phyloP scores from a whole-genome alignment of 805 yeast species.

The Ogataea chonburiensis region DNA sequence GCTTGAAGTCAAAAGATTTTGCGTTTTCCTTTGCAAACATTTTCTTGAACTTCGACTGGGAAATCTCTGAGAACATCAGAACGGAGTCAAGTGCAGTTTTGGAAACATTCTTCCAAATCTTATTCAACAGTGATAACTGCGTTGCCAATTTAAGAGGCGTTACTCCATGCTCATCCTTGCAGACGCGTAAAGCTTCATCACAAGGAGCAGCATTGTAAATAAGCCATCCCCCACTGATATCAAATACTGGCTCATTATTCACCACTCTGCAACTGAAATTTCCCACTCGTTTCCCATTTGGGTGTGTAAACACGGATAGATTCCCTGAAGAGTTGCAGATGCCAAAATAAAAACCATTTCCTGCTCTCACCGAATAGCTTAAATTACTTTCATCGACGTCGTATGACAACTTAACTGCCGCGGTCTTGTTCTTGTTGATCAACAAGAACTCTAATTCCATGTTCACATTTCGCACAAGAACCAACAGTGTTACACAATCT shows the following conservation, averaged over 20 bases:
- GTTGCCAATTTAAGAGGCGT: slow-evolving; percentile 49
- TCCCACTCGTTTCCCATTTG: not conserved
- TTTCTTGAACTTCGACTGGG: slow-evolving; percentile 43
- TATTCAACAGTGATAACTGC: slow-evolving; percentile 45
- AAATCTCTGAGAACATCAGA: slow-evolving; percentile 43
- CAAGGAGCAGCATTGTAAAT: slow-evolving; percentile 43
- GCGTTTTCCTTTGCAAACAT: slow-evolving; percentile 30
- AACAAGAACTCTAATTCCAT: slow-evolving; percentile 19
- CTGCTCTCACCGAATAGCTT: no score
- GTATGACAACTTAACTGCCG: no score
- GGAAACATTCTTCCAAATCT: slow-evolving; percentile 49
- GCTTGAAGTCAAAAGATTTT: not conserved
- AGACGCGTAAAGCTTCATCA: slow-evolving; percentile 32
- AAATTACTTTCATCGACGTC: no score
- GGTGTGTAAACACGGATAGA: slow-evolving; percentile 13
- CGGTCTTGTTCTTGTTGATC: slow-evolving; percentile 14
- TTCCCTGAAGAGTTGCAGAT: slow-evolving; percentile 21
- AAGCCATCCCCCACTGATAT: slow-evolving; percentile 49
- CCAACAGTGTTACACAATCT: slow-evolving; percentile 25
- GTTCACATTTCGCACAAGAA: slow-evolving; percentile 18
- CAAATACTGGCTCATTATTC: slow-evolving; percentile 45
- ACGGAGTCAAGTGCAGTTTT: slow-evolving; percentile 47
- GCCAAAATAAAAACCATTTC: no score
- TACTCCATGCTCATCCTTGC: slow-evolving; percentile 23
- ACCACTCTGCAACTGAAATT: slow-evolving; percentile 18